These are phyloP conservation scores for Beauveria bassiana DNA, from an alignment of 2,329 filamentous ascomycete species.

Conservation along the genomic window DNA sequence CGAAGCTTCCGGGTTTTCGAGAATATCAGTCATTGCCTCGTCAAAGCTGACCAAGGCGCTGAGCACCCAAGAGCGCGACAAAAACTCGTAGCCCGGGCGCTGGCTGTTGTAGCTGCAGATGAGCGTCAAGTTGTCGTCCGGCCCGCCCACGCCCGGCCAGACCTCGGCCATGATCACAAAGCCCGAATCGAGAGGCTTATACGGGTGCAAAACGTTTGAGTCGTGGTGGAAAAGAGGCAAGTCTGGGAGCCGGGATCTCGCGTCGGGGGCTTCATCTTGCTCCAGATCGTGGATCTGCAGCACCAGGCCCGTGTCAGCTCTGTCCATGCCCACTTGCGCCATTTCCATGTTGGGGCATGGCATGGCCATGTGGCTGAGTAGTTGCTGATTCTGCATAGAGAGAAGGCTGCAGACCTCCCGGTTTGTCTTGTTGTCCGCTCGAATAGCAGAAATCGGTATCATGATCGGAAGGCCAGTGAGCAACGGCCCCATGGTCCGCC, in stretches of 20 bases:
- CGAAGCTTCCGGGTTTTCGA: neutral
- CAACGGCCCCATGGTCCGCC: conserved; percentile 9
- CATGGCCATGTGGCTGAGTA: conserved; percentile 2
- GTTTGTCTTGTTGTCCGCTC: neutral
- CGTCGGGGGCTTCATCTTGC: neutral
- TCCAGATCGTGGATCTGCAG: conserved; percentile 3
- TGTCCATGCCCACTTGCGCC: neutral
- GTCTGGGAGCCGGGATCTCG: neutral
- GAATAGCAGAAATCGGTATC: neutral
- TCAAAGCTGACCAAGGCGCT: conserved; percentile 1
- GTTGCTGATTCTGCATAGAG: neutral
- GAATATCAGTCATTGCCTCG: conserved; percentile 3
- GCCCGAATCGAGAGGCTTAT: conserved; percentile 6
- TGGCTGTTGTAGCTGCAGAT: neutral
- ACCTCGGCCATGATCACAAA: conserved; percentile 1
- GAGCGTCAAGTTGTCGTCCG: neutral
- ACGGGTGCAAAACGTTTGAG: neutral
- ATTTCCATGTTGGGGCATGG: conserved; percentile 8
- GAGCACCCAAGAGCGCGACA: conserved; percentile 8
- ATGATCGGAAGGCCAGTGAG: conserved; percentile 3
- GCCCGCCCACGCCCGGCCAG: neutral
- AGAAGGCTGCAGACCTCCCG: conserved; percentile 4
- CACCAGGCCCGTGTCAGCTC: conserved; percentile 3
- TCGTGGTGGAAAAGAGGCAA: neutral
- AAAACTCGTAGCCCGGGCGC: conserved; percentile 8